Evolutionary conservation across 2,329 filamentous ascomycete species (phyloP), one percentile per base, ranked within the genome.

Genomic region (Macrophomina tecta): DNA sequence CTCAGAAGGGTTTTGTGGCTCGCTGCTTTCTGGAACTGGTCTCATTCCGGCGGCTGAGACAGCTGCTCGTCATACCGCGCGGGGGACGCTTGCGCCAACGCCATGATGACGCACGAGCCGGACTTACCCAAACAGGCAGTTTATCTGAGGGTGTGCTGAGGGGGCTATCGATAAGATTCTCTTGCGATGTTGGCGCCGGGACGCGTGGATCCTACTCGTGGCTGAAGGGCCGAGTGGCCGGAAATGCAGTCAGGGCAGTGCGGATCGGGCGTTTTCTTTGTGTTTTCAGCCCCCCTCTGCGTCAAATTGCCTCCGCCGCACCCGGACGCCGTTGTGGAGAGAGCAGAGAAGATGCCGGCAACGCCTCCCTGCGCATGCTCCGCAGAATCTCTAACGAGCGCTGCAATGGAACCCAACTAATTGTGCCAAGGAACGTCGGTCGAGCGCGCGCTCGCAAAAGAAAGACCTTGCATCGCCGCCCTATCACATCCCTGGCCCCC

Each of bases 341-440:
- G 51, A 46, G 40, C 46, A 46, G 40, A 30, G 9, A 45, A 46
- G 30, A 46, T 51, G 49, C 51, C 62, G 38, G 38, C 18, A 42
- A 38, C 45, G 45, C 45, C 42, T 53, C 23, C 48, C 48, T 64
- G 61, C 49, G 38, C 28, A 30, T 34, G 12, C n/a, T 65, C 51
- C 40, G 53, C 63, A 55, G 63, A 46, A 55, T 46, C 36, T 55
- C 42, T 14, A 46, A 34, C n/a, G 38, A 8, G 40, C 28, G 40
- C 62, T 65, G 63, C 63, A 65, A 56, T 65, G 63, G 63, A 45
- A 65, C 63, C 63, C 63, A 65, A 58, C 58, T 51, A 16, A 32
- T 45, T 48, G 63, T 30, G 51, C 51, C 63, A 58, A 56, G 52
- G 12, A 32, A 30, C 45, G 52, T 58, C 28, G 32, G 63, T 58